Percentiles rank a stretch among this genome's conserved stretches.
Conservation (phyloP, 2,329 filamentous ascomycete genomes). For the Ilyonectria mors-panacis region DNA sequence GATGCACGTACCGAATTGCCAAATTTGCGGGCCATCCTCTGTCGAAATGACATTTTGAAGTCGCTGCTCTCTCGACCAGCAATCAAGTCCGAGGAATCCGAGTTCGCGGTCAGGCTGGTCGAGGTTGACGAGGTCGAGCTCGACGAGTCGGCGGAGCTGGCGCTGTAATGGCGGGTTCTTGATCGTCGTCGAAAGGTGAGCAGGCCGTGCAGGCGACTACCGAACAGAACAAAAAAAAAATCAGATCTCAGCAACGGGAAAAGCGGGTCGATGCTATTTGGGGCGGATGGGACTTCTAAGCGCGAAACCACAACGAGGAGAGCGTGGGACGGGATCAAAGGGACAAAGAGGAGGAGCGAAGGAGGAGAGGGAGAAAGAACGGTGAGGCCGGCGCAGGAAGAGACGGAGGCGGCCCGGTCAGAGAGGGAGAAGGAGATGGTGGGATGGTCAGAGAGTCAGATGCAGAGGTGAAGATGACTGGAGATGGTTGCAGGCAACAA, state of each 20-base stretch:
- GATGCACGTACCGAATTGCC: conserved; percentile 63
- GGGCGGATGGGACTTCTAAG: conserved; percentile 1
- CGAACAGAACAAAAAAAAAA: conserved; percentile 36
- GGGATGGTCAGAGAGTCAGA: background rate
- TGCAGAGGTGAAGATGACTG: conserved; percentile 1
- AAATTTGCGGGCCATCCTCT: conserved; percentile 63
- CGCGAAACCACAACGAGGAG: background rate
- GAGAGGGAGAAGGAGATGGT: background rate
- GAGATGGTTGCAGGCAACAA: conserved; percentile 15
- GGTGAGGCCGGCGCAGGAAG: background rate
- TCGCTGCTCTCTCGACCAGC: conserved; percentile 38
- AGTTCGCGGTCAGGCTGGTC: conserved; percentile 37
- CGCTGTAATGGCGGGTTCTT: conserved; percentile 40
- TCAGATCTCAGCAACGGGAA: conserved; percentile 28
- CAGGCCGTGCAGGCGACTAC: conserved; percentile 43
- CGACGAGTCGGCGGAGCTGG: conserved; percentile 41
- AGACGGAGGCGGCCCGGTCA: background rate
- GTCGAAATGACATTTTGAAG: conserved; percentile 56
- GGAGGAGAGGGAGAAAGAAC: background rate
- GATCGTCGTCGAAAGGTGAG: conserved; percentile 42
- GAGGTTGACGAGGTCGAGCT: conserved; percentile 30
- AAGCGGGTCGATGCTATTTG: conserved; percentile 26
- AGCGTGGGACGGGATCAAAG: background rate
- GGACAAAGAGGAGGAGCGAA: conserved; percentile 4
- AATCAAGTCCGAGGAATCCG: conserved; percentile 33